These are phyloP conservation scores for Podaxis sp. DNA, from an alignment of 768 basidiomycete species.

Conservation along the genomic window DNA sequence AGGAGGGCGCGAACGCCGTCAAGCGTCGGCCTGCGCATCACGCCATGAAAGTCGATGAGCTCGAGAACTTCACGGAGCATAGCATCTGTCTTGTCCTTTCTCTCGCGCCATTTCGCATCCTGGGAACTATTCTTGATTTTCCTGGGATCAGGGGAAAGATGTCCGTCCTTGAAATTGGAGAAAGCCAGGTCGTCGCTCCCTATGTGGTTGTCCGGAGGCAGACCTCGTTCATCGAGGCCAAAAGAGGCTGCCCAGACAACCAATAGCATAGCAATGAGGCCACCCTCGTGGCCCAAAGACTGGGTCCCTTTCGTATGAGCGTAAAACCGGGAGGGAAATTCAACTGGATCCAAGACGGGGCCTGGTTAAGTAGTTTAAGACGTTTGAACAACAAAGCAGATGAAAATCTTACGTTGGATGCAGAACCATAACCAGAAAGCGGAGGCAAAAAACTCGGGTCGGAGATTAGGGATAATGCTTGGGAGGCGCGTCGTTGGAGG, in stretches of 20 bases:
- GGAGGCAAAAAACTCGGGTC: slow-evolving; percentile 76
- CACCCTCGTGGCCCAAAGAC: slow-evolving; percentile 66
- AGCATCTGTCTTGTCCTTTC: slow-evolving; percentile 52
- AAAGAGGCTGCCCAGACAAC: slow-evolving; percentile 90
- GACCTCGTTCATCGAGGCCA: slow-evolving; percentile 77
- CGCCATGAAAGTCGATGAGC: slow-evolving; percentile 73
- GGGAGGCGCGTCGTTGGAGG: slow-evolving; percentile 37
- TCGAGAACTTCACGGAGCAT: slow-evolving; percentile 77
- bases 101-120: slow-evolving; percentile 33
- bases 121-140: slow-evolving; percentile 26
- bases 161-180: slow-evolving; percentile 3
- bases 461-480: slow-evolving; percentile 65
- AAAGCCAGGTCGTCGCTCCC: slow-evolving; percentile 15
- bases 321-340: slow-evolving; percentile 71
- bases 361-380: slow-evolving; percentile 39
- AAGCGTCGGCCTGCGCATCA: slow-evolving; percentile 79
- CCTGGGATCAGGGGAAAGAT: slow-evolving; percentile 8
- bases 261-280: slow-evolving; percentile 72
- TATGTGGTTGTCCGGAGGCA: slow-evolving; percentile 35
- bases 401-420: slow-evolving; percentile 51
- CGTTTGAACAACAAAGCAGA: slow-evolving; percentile 8
- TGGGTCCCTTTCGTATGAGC: slow-evolving; percentile 60
- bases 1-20: slow-evolving; percentile 82
- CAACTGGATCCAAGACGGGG: slow-evolving; percentile 77
- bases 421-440: slow-evolving; percentile 83